Evolutionary conservation across 441 rosid species (phyloP), one percentile per base, ranked within the genome.

Genomic region (Monsonia emarginata): DNA sequence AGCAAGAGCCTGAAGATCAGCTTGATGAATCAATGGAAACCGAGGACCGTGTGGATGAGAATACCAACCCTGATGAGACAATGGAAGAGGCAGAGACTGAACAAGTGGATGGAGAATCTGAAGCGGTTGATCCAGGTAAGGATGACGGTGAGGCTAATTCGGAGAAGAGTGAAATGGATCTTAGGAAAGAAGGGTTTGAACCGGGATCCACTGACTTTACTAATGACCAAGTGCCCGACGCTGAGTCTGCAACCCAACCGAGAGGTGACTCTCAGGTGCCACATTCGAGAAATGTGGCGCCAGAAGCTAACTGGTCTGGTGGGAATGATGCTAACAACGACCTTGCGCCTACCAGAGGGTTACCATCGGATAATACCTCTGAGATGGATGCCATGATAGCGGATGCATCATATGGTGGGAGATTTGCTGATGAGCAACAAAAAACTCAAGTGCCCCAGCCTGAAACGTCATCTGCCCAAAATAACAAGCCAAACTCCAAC

Each of bases 401-500:
- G 24, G 84, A 80, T 75, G 62, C 84, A 56, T 84, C 86, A 48
- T 72, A 67, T 66, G 81, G 72, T 75, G 91, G 92, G 72, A 81
- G 74, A 46, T 74, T 88, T 60, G 77, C 84, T 2, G 83, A 85
- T 65, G 76, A 78, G 71, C 75, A 71, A 71, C 80, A 75, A 44
- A 75, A 80, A 68, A 62, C 73, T 56, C 83, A 79, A 66, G 31
- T 75, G 46, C 66, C 93, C 65, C 80, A 64, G 73, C 76, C 70
- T 61, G 90, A 85, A 72, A 63, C 87, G 60, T 78, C 83, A 22
- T 26, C 79, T 52, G 40, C 70, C 74, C 84, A 78, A 72, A 83
- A 82, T 72, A 75, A 74, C 64, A 85, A 75, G 74, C 84, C 86
- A 21, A 95, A 95, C 67, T 96, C 95, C 50, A 91, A 89, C 31